A percentile compares a stretch with the other conserved stretches of the same genome.
phyloP scores from a whole-genome alignment of 2,329 filamentous ascomycete species.

The Hymenoscyphus infarciens region DNA sequence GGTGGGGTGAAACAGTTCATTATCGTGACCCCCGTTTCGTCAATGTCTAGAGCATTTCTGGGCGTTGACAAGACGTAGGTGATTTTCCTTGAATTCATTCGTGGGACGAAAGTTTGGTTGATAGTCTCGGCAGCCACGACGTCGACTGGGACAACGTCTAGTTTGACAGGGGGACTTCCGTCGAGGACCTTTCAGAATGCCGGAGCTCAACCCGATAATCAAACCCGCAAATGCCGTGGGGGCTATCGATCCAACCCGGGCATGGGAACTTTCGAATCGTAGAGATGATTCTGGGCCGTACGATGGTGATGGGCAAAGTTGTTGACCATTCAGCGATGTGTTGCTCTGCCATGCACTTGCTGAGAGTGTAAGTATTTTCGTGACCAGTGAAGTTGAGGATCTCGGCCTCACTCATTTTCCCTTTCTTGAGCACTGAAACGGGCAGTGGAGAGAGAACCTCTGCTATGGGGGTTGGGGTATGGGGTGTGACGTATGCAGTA shows the following conservation, averaged over 20 bases:
- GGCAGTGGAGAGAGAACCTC: constrained; percentile 9
- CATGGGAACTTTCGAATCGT: constrained; percentile 12
- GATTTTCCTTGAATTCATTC: not conserved
- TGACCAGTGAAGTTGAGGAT: constrained; percentile 11
- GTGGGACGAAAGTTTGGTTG: constrained; percentile 6
- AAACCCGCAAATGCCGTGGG: constrained; percentile 10
- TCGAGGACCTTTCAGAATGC: constrained; percentile 12
- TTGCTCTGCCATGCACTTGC: constrained; percentile 17
- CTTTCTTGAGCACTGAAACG: constrained; percentile 2
- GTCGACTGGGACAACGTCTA: constrained; percentile 15
- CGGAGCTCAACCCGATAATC: not conserved
- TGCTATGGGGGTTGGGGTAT: not conserved
- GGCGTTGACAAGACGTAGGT: not conserved
- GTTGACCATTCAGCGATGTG: not conserved
- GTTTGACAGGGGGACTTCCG: constrained; percentile 6
- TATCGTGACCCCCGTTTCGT: not conserved
- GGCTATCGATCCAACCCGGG: constrained; percentile 15
- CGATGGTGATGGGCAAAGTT: constrained; percentile 9
- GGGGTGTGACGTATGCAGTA: constrained; percentile 14
- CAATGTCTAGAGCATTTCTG: not conserved
- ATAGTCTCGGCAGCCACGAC: constrained; percentile 8
- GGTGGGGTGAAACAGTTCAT: not conserved
- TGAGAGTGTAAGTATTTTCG: constrained; percentile 14
- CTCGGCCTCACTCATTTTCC: constrained; percentile 1
- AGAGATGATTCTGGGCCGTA: constrained; percentile 14